phyloP scores from a whole-genome alignment of 2,329 filamentous ascomycete genomes.

The Botrytis deweyae region DNA sequence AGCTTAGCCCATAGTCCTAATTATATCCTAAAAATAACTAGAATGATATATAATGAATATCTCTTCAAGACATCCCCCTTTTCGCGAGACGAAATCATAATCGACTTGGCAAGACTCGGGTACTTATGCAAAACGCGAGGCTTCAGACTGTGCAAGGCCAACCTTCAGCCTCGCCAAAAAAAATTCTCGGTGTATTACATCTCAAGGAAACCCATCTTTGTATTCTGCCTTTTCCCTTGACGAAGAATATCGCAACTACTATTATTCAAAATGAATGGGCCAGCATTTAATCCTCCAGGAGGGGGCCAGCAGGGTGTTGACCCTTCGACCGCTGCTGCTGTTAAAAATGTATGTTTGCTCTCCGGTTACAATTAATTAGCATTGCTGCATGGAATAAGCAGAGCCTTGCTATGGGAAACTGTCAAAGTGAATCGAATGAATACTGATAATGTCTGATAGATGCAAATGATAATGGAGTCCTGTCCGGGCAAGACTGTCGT shows the following conservation, averaged over 20 bases:
- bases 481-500: slow-evolving; percentile 87
- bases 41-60: neutral
- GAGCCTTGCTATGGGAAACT: neutral
- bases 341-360: slow-evolving; percentile 35
- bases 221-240: neutral
- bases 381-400: neutral
- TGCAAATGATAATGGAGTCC: slow-evolving; percentile 69
- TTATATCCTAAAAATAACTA: neutral
- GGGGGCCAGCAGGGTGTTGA: slow-evolving; percentile 28
- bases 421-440: neutral
- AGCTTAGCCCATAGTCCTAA: neutral
- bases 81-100: neutral
- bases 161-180: slow-evolving; percentile 20
- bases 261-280: slow-evolving; percentile 33
- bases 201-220: neutral
- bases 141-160: slow-evolving; percentile 14
- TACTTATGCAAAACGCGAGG: neutral
- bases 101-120: neutral
- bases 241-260: slow-evolving; percentile 5
- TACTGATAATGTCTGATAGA: slow-evolving; percentile 28
- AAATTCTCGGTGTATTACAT: slow-evolving; percentile 13
- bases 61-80: neutral
- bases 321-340: slow-evolving; percentile 36
- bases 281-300: slow-evolving; percentile 26
- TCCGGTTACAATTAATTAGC: neutral